Conservation (phyloP, 2,329 filamentous ascomycete species). For the Scopulariopsis brevicaulis region DNA sequence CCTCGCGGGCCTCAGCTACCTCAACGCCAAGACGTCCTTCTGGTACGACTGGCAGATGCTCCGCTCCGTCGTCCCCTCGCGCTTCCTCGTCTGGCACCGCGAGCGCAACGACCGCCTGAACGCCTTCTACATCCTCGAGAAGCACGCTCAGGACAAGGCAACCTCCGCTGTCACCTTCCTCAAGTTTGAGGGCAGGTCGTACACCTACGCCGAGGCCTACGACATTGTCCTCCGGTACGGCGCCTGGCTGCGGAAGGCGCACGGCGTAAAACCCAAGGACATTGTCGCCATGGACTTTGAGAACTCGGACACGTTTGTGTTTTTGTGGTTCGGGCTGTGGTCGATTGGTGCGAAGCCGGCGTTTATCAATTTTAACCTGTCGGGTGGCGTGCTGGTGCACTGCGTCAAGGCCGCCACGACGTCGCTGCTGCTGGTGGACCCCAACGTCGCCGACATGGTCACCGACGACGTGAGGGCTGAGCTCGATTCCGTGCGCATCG, state of each 20-base stretch:
- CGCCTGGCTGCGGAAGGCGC: conserved; percentile 55
- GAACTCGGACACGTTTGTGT: conserved; percentile 57
- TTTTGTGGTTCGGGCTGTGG: conserved; percentile 53
- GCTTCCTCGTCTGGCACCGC: conserved; percentile 29
- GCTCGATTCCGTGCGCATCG: conserved; percentile 45
- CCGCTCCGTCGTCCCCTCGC: conserved; percentile 35
- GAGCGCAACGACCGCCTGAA: conserved; percentile 52
- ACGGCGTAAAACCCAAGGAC: conserved; percentile 46
- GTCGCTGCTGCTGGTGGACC: conserved; percentile 59
- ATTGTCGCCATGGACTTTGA: conserved; percentile 56
- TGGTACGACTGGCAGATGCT: conserved; percentile 55
- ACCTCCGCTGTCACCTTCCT: conserved; percentile 47
- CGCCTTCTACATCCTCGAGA: conserved; percentile 66
- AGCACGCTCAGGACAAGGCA: conserved; percentile 39
- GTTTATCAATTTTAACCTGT: conserved; percentile 60
- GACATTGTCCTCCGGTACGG: conserved; percentile 61
- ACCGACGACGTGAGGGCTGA: conserved; percentile 43
- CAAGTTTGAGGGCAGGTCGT: conserved; percentile 55
- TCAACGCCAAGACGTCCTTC: conserved; percentile 60
- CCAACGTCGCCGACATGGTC: conserved; percentile 40
- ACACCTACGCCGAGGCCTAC: conserved; percentile 70
- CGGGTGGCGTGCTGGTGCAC: conserved; percentile 51
- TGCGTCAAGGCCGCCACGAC: conserved; percentile 48
- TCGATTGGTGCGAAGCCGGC: conserved; percentile 58
- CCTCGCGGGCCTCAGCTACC: conserved; percentile 59